phyloP scores from a whole-genome alignment of 352 stramenopile genomes.

The Phytopythium cucurbitacearum region DNA sequence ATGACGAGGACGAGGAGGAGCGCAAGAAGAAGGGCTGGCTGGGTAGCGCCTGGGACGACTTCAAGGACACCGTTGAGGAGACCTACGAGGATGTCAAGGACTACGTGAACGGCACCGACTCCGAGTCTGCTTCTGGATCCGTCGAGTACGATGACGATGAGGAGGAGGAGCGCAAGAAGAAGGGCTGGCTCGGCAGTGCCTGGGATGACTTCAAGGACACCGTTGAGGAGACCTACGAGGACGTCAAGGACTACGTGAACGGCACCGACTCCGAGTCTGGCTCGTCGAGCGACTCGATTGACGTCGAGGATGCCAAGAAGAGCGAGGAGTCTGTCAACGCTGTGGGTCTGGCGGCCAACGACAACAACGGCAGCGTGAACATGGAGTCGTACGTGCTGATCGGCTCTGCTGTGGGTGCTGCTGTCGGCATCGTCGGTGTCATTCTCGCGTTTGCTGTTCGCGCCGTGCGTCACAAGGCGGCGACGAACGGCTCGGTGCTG shows the following conservation, averaged over 20 bases:
- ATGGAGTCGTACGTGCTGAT: conserved; percentile 19
- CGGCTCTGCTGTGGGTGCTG: conserved; percentile 16
- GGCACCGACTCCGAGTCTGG: conserved; percentile 17
- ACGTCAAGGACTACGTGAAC: conserved; percentile 20
- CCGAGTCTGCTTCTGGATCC: no score
- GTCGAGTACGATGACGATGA: conserved; percentile 7
- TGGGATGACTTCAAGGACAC: conserved; percentile 15
- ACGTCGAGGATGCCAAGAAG: conserved; percentile 17
- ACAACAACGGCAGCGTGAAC: conserved; percentile 12
- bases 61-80: conserved; percentile 22
- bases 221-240: conserved; percentile 15
- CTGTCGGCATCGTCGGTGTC: conserved; percentile 25
- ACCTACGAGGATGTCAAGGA: conserved; percentile 19
- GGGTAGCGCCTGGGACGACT: background rate
- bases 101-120: background rate
- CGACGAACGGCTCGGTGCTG: conserved; percentile 15
- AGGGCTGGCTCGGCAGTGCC: conserved; percentile 8
- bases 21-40: conserved; percentile 15
- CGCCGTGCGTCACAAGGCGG: conserved; percentile 12
- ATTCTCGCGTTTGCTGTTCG: conserved; percentile 25
- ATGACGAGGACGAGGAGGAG: conserved; percentile 10
- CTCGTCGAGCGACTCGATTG: conserved; percentile 11
- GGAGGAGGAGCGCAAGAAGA: conserved; percentile 12
- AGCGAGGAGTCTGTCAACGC: conserved; percentile 4
- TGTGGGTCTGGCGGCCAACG: conserved; percentile 16